Evolutionary conservation across 257 asterid genomes (phyloP).

Genomic region (Ophiorrhiza pumila): DNA sequence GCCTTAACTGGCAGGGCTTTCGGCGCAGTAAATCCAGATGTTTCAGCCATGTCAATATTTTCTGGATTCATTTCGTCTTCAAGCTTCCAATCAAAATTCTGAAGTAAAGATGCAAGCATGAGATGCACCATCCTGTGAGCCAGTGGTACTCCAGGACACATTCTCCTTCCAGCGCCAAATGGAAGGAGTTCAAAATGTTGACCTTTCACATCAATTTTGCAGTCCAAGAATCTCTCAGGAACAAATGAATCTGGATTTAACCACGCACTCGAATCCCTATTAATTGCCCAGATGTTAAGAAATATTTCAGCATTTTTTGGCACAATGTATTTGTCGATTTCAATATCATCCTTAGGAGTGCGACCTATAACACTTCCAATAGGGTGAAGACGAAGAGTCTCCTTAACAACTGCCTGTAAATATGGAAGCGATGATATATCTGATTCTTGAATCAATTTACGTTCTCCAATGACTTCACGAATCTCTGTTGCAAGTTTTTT

Average conservation of each 20-base stretch:
- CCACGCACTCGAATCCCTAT: conserved; percentile 30
- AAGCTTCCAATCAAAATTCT: conserved; percentile 29
- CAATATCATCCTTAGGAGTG: conserved; percentile 25
- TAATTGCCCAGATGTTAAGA: conserved; percentile 34
- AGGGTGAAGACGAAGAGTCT: conserved; percentile 8
- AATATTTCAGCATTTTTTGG: too few species aligned
- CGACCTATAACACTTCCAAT: conserved; percentile 20
- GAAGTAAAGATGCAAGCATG: conserved; percentile 25
- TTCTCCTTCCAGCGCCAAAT: too few species aligned
- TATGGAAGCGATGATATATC: conserved; percentile 15
- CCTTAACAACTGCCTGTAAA: conserved; percentile 31
- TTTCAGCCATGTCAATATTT: conserved; percentile 29
- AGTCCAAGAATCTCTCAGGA: not conserved
- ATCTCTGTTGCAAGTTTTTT: conserved; percentile 1
- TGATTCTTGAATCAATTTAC: conserved; percentile 13
- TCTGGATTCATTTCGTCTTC: not conserved
- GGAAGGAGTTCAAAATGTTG: too few species aligned
- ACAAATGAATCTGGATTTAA: not conserved
- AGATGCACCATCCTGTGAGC: conserved; percentile 43
- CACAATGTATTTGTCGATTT: too few species aligned
- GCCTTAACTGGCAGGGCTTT: conserved; percentile 17
- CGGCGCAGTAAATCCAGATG: conserved; percentile 22
- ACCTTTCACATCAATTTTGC: too few species aligned
- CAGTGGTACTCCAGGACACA: too few species aligned
- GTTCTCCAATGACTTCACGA: not conserved